Conservation (phyloP, 805 yeast genomes). For the Kodamaea kaohsiungensis region DNA sequence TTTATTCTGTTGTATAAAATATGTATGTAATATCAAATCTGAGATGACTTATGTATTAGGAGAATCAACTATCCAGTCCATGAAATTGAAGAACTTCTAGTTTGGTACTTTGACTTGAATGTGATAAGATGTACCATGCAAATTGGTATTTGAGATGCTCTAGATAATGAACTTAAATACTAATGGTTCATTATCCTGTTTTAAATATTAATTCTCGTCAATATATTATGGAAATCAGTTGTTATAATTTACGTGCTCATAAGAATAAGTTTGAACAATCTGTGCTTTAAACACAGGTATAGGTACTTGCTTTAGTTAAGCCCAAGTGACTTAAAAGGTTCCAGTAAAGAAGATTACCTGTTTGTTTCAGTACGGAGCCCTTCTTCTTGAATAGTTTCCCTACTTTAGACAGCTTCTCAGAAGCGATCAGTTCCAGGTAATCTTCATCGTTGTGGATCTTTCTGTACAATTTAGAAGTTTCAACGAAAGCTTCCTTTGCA, state of each 20-base stretch:
- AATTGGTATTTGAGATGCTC: too few relatives aligned
- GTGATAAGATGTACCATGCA: too few relatives aligned
- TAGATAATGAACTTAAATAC: too few relatives aligned
- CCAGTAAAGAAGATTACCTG: neutral
- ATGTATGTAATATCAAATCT: neutral
- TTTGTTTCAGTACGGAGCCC: neutral
- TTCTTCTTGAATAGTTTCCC: neutral
- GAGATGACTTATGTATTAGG: too few relatives aligned
- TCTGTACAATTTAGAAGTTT: slow-evolving; percentile 16
- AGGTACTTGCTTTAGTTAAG: neutral
- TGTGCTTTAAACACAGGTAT: neutral
- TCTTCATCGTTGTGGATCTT: slow-evolving; percentile 1
- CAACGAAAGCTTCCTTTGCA: slow-evolving; percentile 15
- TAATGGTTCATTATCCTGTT: too few relatives aligned
- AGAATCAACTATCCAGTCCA: neutral
- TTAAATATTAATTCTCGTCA: neutral
- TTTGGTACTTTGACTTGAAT: too few relatives aligned
- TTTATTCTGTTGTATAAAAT: neutral
- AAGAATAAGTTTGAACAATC: too few relatives aligned
- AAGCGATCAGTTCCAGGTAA: slow-evolving; percentile 17
- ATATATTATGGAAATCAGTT: too few relatives aligned
- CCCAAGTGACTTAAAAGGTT: neutral
- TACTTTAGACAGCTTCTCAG: neutral
- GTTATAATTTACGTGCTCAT: neutral
- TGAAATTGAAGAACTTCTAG: too few relatives aligned